A percentile compares a stretch with the other conserved stretches of the same genome.
Evolutionary conservation across 148 eudicot species (phyloP).

Genomic region (Vaccinium corymbosum): DNA sequence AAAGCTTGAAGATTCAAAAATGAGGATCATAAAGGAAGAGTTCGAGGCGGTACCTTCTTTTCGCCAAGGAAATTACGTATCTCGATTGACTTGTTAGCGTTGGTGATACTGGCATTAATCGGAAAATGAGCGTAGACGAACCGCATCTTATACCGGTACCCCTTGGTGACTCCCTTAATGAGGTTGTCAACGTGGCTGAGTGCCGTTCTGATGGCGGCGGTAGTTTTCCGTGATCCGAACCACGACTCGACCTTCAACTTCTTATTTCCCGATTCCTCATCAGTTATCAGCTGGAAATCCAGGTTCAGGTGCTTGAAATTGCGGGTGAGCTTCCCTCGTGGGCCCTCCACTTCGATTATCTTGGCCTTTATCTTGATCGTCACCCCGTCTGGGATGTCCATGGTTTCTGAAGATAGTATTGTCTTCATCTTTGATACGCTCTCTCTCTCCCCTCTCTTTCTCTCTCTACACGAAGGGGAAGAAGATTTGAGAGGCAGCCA

Average conservation of each 20-base stretch:
- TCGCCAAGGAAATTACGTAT: constrained; percentile 69
- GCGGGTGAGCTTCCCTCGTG: constrained; percentile 48
- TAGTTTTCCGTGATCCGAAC: constrained; percentile 46
- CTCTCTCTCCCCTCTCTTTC: neutral
- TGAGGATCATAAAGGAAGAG: neutral
- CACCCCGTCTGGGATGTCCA: constrained; percentile 57
- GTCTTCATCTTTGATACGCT: constrained; percentile 33
- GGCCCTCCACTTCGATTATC: constrained; percentile 48
- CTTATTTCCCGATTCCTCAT: constrained; percentile 36
- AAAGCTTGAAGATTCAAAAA: neutral
- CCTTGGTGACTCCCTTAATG: constrained; percentile 51
- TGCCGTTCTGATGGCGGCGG: constrained; percentile 48
- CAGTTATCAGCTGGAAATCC: constrained; percentile 47
- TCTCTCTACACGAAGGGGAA: neutral
- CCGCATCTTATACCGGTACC: constrained; percentile 59
- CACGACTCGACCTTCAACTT: constrained; percentile 52
- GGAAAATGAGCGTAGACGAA: constrained; percentile 63
- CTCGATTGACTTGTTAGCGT: constrained; percentile 38
- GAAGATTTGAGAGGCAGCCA: neutral
- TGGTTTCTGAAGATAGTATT: constrained; percentile 43
- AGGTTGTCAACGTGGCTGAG: constrained; percentile 45
- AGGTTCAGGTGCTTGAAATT: constrained; percentile 55
- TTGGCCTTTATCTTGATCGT: constrained; percentile 47
- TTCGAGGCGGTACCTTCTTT: constrained; percentile 40
- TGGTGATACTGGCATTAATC: constrained; percentile 54